Conservation (phyloP, 1,139 yeast genomes). For the Yueomyces sp. region DNA sequence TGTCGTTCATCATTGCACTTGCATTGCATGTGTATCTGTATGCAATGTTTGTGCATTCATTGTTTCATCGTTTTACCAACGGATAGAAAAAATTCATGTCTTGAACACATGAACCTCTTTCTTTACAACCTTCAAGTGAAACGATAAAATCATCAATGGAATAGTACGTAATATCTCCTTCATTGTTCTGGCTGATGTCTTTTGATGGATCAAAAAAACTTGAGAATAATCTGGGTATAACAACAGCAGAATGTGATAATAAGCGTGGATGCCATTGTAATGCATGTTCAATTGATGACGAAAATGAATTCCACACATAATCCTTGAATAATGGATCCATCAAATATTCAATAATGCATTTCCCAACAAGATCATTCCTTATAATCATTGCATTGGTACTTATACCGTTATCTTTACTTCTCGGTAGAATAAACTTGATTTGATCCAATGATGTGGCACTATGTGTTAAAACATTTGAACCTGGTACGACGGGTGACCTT, state of each 20-base stretch:
- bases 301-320: constrained; percentile 51
- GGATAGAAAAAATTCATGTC: constrained; percentile 27
- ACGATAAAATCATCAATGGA: constrained; percentile 53
- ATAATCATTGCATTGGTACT: constrained; percentile 61
- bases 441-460: constrained; percentile 41
- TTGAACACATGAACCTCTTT: constrained; percentile 36
- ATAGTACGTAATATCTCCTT: constrained; percentile 34
- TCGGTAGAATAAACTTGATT: constrained; percentile 52
- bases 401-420: constrained; percentile 39
- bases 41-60: not conserved
- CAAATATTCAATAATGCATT: constrained; percentile 65
- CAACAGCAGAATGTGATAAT: constrained; percentile 56
- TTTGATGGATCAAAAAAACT: constrained; percentile 28
- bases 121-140: constrained; percentile 43
- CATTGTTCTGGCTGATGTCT: constrained; percentile 9
- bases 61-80: not conserved
- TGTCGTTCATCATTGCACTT: no score
- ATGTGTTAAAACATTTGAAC: constrained; percentile 60
- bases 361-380: constrained; percentile 50
- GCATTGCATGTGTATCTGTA: no score
- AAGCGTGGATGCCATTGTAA: constrained; percentile 89
- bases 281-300: constrained; percentile 64
- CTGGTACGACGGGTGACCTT: constrained; percentile 57
- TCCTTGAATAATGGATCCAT: constrained; percentile 53
- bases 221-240: constrained; percentile 48